phyloP scores from a whole-genome alignment of 306 rosid genomes.

The Begonia peltatifolia region DNA sequence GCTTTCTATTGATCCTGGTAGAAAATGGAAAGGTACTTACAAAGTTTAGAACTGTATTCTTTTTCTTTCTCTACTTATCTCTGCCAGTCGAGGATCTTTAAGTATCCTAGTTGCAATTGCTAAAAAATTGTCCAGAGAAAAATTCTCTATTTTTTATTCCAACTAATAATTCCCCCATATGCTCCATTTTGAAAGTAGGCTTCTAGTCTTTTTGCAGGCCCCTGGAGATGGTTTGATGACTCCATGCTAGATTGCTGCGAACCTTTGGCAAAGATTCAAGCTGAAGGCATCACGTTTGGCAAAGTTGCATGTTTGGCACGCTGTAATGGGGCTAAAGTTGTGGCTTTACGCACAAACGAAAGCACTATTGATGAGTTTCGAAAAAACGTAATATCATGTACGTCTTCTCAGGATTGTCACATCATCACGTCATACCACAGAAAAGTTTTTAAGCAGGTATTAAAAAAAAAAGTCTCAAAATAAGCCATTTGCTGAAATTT shows the following conservation, averaged over 20 bases:
- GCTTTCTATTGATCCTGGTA: constrained; percentile 86
- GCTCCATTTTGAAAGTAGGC: not conserved
- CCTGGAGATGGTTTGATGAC: constrained; percentile 99
- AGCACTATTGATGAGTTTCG: constrained; percentile 49
- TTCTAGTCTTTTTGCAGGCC: constrained; percentile 30
- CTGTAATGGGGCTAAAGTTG: constrained; percentile 75
- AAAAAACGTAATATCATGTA: constrained; percentile 25
- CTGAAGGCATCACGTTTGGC: constrained; percentile 76
- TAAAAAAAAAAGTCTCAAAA: not conserved
- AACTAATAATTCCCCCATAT: too few relatives aligned
- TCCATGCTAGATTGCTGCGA: constrained; percentile 91
- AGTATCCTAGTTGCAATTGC: too few relatives aligned
- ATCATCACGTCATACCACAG: constrained; percentile 63
- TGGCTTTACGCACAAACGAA: constrained; percentile 43
- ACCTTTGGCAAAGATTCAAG: constrained; percentile 50
- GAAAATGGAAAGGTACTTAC: constrained; percentile 84
- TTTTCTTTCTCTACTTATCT: too few relatives aligned
- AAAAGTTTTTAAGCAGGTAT: constrained; percentile 57
- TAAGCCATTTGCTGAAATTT: too few relatives aligned
- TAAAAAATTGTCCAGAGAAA: too few relatives aligned
- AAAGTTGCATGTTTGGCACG: constrained; percentile 84
- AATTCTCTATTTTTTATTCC: too few relatives aligned
- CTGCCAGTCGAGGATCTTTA: too few relatives aligned
- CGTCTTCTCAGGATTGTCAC: constrained; percentile 50
- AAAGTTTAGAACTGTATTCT: too few relatives aligned